Base-by-base conservation (phyloP, 2,329 filamentous ascomycete species). In the Arthrobotrys pseudoclavata region DNA sequence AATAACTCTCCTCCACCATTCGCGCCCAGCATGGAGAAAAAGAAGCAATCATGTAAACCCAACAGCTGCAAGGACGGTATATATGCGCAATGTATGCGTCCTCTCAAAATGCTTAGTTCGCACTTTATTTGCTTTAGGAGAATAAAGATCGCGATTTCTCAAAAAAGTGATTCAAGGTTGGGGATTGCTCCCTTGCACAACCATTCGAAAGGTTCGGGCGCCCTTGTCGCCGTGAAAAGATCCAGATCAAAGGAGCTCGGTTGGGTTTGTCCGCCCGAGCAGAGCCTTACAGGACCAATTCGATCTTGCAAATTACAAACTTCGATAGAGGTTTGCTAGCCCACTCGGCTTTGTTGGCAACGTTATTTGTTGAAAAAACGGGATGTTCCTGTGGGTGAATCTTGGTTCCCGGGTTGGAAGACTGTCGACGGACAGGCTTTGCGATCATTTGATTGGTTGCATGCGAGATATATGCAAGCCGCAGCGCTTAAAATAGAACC, bases 401-500 rank as follows among this genome's bases (percentile, higher is more conserved):
- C 62, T 66, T 77, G 61, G 74, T 71, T 77, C 74, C 67, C 62
- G 74, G 74, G 74, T 53, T 57, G 20, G 22, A 55, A 24, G 52
- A 60, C 31, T 13, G 22, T 53, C 29, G 42, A 50, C 29, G 26
- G 34, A 45, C 60, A 63, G 62, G 67, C 48, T 48, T 15, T 50
- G 1, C 18, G 12, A 45, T 31, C 2, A 22, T 5, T 24, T 71
- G 60, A 77, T 77, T 77, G 74, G 74, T 20, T 53, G 22, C 4
- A 26, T 45, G 52, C 53, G 50, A 67, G 53, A 71, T 70, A 22
- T 31, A 26, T 52, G 74, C 61, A 71, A 76, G 61, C 67, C 74
- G 31, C 61, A 68, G 74, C 74, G 74, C 67, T 31, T 77, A 77
- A 77, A 77, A 77, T 77, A 77, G 74, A 77, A 77, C 42, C 18